phyloP scores from a whole-genome alignment of 495 filamentous ascomycete genomes.

The Lasiosphaeria hispida region DNA sequence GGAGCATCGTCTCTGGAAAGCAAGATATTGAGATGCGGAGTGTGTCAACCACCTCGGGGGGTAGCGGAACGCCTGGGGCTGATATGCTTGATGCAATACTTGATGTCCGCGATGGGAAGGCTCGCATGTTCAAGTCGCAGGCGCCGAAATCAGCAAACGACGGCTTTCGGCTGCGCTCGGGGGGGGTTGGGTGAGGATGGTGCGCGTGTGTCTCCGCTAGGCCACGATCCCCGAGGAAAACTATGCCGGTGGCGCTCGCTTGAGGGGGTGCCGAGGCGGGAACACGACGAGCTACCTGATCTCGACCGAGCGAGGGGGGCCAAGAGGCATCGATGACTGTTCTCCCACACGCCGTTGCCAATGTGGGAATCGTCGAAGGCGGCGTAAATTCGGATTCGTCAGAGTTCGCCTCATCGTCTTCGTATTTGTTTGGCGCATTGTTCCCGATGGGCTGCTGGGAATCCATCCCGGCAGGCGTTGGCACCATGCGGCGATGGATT shows the following conservation, averaged over 20 bases:
- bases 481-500: neutral
- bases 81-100: neutral
- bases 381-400: neutral
- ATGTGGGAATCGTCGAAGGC: conserved; percentile 3
- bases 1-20: conserved; percentile 49
- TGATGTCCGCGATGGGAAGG: neutral
- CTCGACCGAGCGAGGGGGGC: conserved; percentile 15
- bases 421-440: neutral
- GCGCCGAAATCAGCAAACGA: conserved; percentile 12
- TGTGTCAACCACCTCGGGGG: conserved; percentile 41
- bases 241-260: neutral
- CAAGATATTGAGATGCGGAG: conserved; percentile 39
- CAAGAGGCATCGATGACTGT: conserved; percentile 25
- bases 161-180: neutral
- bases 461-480: neutral
- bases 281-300: neutral
- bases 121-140: neutral
- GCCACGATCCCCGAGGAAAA: no score
- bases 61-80: conserved; percentile 34
- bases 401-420: neutral
- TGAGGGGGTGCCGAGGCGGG: neutral
- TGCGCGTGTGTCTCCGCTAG: neutral
- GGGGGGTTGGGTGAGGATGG: neutral
- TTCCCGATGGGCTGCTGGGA: no score
- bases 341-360: conserved; percentile 17